phyloP scores from a whole-genome alignment of 768 basidiomycete genomes.

The Hypholoma fasciculare region DNA sequence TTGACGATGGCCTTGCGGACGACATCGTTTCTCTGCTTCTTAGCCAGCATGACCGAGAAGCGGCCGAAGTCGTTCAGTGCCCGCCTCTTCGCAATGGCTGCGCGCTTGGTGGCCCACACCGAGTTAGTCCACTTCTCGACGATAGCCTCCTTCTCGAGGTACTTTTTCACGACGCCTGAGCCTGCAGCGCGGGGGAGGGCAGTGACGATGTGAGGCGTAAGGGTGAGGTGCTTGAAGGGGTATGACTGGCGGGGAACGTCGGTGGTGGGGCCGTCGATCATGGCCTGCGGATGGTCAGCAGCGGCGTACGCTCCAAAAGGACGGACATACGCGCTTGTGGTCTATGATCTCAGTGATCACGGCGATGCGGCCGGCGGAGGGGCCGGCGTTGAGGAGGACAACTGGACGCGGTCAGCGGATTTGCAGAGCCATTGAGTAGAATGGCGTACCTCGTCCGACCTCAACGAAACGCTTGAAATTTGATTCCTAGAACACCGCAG shows the following conservation, averaged over 20 bases:
- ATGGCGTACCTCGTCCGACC: slow-evolving; percentile 83
- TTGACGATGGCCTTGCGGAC: slow-evolving; percentile 72
- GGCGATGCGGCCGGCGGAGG: slow-evolving; percentile 85
- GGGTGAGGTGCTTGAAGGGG: slow-evolving; percentile 89
- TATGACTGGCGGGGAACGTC: slow-evolving; percentile 90
- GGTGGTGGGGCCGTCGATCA: slow-evolving; percentile 93
- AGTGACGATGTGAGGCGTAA: slow-evolving; percentile 82
- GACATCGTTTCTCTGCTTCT: slow-evolving; percentile 82
- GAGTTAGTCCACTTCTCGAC: slow-evolving; percentile 89
- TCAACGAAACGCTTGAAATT: slow-evolving; percentile 98
- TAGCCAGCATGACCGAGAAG: slow-evolving; percentile 84
- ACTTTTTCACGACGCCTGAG: slow-evolving; percentile 79
- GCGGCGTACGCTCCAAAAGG: too few relatives aligned
- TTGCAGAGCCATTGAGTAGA: background rate
- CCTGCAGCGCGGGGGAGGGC: slow-evolving; percentile 88
- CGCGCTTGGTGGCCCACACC: slow-evolving; percentile 86
- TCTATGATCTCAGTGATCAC: slow-evolving; percentile 98
- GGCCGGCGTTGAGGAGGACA: slow-evolving; percentile 91
- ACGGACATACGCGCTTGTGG: slow-evolving; percentile 88
- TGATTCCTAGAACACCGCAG: slow-evolving; percentile 52
- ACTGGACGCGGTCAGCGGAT: slow-evolving; percentile 43
- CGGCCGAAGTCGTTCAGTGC: slow-evolving; percentile 88
- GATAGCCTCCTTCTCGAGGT: slow-evolving; percentile 81
- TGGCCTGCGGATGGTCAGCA: slow-evolving; percentile 55
- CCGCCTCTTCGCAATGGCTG: slow-evolving; percentile 71